These are phyloP conservation scores for Xylaria grammica DNA, from an alignment of 495 filamentous ascomycete genomes.

Conservation along the genomic window DNA sequence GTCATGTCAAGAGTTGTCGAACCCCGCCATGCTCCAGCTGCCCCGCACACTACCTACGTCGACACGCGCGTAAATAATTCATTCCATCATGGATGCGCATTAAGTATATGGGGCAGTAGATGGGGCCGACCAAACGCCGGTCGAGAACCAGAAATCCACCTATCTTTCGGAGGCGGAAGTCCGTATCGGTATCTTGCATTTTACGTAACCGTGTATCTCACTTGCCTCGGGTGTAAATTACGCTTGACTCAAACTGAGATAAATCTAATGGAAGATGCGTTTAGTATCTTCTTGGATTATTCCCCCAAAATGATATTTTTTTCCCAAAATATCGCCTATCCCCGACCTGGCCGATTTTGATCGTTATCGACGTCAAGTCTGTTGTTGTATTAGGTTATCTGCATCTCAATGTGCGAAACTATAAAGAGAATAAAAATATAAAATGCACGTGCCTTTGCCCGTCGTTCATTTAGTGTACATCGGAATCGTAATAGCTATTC, in stretches of 20 bases:
- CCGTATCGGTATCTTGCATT: neutral
- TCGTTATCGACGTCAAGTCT: neutral
- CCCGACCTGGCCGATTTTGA: too few species aligned
- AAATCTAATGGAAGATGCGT: too few species aligned
- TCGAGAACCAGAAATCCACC: too few species aligned
- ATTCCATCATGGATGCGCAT: neutral
- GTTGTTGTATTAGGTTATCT: constrained; percentile 9
- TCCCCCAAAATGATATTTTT: too few species aligned
- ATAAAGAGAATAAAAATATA: too few species aligned
- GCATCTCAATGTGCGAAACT: neutral
- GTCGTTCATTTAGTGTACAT: constrained; percentile 12
- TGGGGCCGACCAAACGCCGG: constrained; percentile 1
- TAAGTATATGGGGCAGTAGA: neutral
- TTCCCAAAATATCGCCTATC: too few species aligned
- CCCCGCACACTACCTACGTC: constrained; percentile 10
- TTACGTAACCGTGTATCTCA: neutral
- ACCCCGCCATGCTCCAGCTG: constrained; percentile 17
- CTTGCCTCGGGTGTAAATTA: neutral
- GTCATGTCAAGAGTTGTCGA: neutral
- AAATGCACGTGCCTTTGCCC: neutral
- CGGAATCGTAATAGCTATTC: constrained; percentile 7
- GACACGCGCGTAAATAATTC: neutral
- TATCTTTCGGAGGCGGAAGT: constrained; percentile 20
- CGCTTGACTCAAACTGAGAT: neutral
- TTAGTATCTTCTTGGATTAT: too few species aligned